Evolutionary conservation across 176 grass and related monocot genomes (phyloP).

Genomic region (Thalia dealbata): DNA sequence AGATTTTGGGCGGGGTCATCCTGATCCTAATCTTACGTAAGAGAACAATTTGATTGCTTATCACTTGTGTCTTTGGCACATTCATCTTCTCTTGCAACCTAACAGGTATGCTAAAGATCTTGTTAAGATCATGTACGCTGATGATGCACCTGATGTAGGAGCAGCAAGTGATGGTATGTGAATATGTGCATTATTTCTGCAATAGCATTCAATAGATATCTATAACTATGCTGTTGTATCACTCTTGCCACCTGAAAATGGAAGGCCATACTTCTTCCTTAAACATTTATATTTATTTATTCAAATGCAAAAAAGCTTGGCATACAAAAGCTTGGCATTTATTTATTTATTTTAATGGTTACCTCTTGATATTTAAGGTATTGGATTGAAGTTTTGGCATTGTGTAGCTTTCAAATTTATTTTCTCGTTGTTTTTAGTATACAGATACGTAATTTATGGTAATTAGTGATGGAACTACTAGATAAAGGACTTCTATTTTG

Average conservation of each 20-base stretch:
- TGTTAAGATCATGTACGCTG: constrained; percentile 62
- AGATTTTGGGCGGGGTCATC: constrained; percentile 87
- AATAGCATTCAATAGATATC: background rate
- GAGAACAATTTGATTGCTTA: constrained; percentile 11
- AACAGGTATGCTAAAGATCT: constrained; percentile 90
- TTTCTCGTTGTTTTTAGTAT: background rate
- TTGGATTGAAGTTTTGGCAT: background rate
- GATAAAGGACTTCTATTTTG: background rate
- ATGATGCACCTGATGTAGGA: constrained; percentile 69
- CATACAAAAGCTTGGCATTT: background rate
- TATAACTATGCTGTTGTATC: background rate
- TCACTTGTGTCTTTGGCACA: background rate
- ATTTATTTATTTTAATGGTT: background rate
- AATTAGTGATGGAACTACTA: background rate
- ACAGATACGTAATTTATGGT: background rate
- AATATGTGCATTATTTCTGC: background rate
- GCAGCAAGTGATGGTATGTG: constrained; percentile 91
- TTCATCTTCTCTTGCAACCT: constrained; percentile 10
- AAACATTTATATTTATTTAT: background rate
- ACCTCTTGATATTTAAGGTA: background rate
- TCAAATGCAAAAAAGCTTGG: background rate
- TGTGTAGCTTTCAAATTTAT: background rate
- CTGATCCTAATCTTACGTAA: constrained; percentile 94
- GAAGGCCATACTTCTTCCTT: background rate
- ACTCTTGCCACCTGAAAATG: background rate